A percentile compares a stretch with the other conserved stretches of the same genome.
Evolutionary conservation across 169 alveolate species (phyloP).

Genomic region (Eimeria necatrix): DNA sequence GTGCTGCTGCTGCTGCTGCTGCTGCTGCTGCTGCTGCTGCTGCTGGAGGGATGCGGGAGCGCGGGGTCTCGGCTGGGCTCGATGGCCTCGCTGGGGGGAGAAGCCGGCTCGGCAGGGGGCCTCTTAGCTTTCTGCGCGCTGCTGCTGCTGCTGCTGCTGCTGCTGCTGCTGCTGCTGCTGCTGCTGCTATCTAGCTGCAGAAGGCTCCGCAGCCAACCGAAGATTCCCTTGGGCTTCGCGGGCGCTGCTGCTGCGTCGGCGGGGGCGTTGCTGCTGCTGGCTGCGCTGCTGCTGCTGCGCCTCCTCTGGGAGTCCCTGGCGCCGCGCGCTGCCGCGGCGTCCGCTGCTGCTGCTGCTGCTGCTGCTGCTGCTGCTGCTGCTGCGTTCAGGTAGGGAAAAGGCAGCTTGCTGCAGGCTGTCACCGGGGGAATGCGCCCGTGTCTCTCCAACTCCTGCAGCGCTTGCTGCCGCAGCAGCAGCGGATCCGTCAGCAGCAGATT

Average conservation of each 20-base stretch:
- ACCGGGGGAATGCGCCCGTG: conserved; percentile 30
- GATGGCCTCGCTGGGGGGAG: neutral
- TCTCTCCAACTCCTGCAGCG: conserved; percentile 64
- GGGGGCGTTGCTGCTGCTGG: no score
- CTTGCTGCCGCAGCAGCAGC: conserved; percentile 32
- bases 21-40: neutral
- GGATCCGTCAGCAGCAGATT: neutral
- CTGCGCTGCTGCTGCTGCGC: neutral
- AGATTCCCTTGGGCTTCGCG: neutral
- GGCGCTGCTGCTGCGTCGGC: neutral
- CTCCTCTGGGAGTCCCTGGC: neutral
- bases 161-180: conserved; percentile 17
- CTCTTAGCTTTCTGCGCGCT: neutral
- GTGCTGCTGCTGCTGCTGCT: neutral
- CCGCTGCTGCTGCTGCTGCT: conserved; percentile 48
- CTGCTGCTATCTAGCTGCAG: neutral
- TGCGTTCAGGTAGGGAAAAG: conserved; percentile 73
- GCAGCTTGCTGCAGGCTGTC: conserved; percentile 30
- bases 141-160: conserved; percentile 33
- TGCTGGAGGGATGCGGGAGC: neutral
- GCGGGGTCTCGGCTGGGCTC: neutral
- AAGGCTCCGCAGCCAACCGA: conserved; percentile 16
- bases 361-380: conserved; percentile 75
- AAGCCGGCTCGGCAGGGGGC: neutral
- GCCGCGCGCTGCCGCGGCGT: neutral